These are phyloP conservation scores for Stephanodiscus triporus DNA, from an alignment of 108 stramenopile species.

Conservation along the genomic window DNA sequence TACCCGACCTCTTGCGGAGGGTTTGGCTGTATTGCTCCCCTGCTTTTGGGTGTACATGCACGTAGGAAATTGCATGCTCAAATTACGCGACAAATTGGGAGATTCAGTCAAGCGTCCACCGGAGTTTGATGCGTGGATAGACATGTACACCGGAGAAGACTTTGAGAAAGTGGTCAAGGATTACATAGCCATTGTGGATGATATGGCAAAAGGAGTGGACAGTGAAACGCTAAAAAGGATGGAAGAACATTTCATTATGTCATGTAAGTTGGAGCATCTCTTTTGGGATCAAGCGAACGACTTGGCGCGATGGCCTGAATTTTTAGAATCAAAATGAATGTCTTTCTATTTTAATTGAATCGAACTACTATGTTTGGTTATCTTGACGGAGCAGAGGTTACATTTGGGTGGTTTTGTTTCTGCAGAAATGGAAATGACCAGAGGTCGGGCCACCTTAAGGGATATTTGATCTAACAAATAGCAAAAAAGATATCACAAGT, in stretches of 20 bases:
- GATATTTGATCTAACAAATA: no score
- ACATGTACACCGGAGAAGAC: conserved; percentile 86
- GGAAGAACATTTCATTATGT: conserved; percentile 78
- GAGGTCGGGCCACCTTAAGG: no score
- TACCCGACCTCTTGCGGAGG: conserved; percentile 68
- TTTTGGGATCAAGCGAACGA: conserved; percentile 84
- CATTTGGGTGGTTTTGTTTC: no score
- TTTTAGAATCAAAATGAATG: background rate
- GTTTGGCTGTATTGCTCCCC: conserved; percentile 78
- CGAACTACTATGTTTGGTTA: no score
- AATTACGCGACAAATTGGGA: conserved; percentile 69
- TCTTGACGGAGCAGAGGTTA: no score
- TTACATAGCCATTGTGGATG: conserved; percentile 79
- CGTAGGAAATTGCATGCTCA: conserved; percentile 84
- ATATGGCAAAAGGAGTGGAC: conserved; percentile 37
- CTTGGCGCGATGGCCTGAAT: conserved; percentile 67
- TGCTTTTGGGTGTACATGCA: conserved; percentile 93
- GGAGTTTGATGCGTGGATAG: conserved; percentile 90
- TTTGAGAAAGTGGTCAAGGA: conserved; percentile 79
- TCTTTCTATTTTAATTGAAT: no score
- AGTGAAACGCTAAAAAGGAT: conserved; percentile 60
- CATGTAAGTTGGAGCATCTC: conserved; percentile 89
- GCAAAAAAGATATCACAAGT: no score
- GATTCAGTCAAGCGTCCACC: conserved; percentile 58
- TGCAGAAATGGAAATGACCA: no score